These are phyloP conservation scores for Euphorbia peplus DNA, from an alignment of 345 rosid genomes.

Conservation along the genomic window DNA sequence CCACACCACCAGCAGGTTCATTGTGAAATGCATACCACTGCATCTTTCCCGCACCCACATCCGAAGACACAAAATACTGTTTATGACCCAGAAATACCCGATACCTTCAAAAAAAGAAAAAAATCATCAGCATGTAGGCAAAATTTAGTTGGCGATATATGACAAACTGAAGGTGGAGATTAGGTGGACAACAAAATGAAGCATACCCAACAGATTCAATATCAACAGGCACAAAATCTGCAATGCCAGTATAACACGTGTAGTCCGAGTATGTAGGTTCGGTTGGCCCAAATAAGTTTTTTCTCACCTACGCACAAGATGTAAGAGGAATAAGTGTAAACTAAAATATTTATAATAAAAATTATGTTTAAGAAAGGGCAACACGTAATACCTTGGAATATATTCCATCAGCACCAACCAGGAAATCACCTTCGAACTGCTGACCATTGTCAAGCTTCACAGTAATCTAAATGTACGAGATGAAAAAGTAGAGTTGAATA, in stretches of 20 bases:
- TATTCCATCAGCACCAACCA: constrained; percentile 95
- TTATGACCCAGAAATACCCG: constrained; percentile 95
- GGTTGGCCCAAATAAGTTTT: constrained; percentile 64
- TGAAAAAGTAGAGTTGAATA: constrained; percentile 10
- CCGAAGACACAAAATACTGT: constrained; percentile 93
- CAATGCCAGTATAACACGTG: constrained; percentile 93
- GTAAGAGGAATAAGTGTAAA: not conserved
- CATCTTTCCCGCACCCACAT: constrained; percentile 98
- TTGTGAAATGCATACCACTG: constrained; percentile 97
- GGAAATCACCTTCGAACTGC: constrained; percentile 70
- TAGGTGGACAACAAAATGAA: constrained; percentile 12
- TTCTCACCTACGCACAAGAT: constrained; percentile 61
- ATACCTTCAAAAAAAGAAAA: constrained; percentile 44
- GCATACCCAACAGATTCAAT: constrained; percentile 90
- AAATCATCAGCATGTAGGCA: constrained; percentile 12
- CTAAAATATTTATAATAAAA: not conserved
- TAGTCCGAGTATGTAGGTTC: constrained; percentile 80
- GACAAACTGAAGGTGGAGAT: not conserved
- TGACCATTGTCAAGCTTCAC: constrained; percentile 80
- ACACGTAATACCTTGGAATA: constrained; percentile 74
- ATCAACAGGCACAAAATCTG: constrained; percentile 86
- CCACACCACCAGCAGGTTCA: constrained; percentile 76
- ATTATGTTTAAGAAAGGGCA: not conserved
- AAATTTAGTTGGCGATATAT: not conserved
- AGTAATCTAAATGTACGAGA: constrained; percentile 51